Evolutionary conservation across 2,329 filamentous ascomycete genomes (phyloP), one percentile per base, ranked within the genome.

Genomic region (Proliferodiscus dingleyae): DNA sequence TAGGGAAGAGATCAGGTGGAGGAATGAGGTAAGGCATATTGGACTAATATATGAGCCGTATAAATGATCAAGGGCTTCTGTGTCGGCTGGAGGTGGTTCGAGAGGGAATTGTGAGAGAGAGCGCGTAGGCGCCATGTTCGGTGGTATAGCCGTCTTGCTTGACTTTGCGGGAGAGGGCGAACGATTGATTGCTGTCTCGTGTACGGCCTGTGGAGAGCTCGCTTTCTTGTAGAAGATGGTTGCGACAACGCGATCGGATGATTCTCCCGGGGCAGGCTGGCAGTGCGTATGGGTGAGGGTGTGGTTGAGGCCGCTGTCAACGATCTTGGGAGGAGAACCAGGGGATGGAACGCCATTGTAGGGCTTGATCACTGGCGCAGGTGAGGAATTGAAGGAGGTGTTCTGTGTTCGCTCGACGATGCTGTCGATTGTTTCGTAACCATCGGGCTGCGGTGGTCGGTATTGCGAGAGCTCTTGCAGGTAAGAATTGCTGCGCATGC

Each of bases 41-140:
- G 80, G 78, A 15, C 79, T 82, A 59, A 83, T 75, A 58, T 81
- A 81, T 16, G 77, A 80, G 51, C 80, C 80, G 56, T 84, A 84
- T 15, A 83, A 71, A 50, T 81, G 78, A 58, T 84, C 80, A 42
- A 83, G 72, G 45, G 79, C 70, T 64, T 82, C 71, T 56, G 75
- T 66, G 60, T 80, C 72, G 55, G 72, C 66, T 43, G 65, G 52
- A 39, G 72, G 71, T 48, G 79, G 71, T 61, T 83, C 77, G 41
- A 82, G 71, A 19, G 80, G 78, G 56, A 81, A 81, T 52, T 69
- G 68, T n/a, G 77, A 73, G 45, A 75, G 70, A 54, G 75, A 72
- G 54, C 71, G 74, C 39, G 80, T 77, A 7, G 82, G 78, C 15
- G 78, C 76, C 59, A 83, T 66, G 50, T 64, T 64, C 49, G 68